Conservation (phyloP, 1,284 basidiomycete species). For the Cystobasidium pallidum region DNA sequence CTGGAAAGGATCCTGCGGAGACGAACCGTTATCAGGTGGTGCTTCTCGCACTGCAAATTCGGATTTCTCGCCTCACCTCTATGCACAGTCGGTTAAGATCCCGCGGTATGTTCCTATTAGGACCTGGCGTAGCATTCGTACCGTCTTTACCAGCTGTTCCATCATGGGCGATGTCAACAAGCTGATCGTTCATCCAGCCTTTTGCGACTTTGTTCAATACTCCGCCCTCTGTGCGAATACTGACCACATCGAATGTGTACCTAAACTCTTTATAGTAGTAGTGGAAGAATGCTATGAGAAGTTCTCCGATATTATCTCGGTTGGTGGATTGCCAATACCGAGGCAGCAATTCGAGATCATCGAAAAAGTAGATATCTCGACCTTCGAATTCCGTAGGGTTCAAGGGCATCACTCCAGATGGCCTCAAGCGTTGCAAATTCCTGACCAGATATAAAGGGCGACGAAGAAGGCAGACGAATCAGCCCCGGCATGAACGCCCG, state of each 20-base stretch:
- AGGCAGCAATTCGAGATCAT: constrained; percentile 88
- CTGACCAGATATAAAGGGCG: no score
- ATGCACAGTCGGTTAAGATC: constrained; percentile 92
- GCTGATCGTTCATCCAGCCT: constrained; percentile 86
- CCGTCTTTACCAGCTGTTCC: neutral
- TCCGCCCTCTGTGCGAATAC: constrained; percentile 75
- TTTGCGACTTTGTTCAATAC: constrained; percentile 86
- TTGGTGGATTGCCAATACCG: constrained; percentile 94
- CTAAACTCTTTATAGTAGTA: constrained; percentile 93
- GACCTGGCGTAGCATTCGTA: constrained; percentile 7
- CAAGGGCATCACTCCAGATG: constrained; percentile 50
- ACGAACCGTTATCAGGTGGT: neutral
- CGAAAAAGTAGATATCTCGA: constrained; percentile 79
- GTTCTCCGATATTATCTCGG: constrained; percentile 86
- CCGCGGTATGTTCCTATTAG: constrained; percentile 62
- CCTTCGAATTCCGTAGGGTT: constrained; percentile 85
- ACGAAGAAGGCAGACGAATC: no score
- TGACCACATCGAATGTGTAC: constrained; percentile 89
- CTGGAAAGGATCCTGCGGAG: constrained; percentile 87
- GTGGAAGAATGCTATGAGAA: constrained; percentile 97
- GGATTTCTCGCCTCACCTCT: constrained; percentile 64
- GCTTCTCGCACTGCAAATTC: neutral
- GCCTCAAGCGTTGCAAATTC: constrained; percentile 57
- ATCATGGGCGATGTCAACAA: constrained; percentile 51
- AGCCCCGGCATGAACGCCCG: no score